A percentile compares a stretch with the other conserved stretches of the same genome.
Evolutionary conservation across 139 green algal genomes (phyloP).

Genomic region (Zygnema circumcarinatum): DNA sequence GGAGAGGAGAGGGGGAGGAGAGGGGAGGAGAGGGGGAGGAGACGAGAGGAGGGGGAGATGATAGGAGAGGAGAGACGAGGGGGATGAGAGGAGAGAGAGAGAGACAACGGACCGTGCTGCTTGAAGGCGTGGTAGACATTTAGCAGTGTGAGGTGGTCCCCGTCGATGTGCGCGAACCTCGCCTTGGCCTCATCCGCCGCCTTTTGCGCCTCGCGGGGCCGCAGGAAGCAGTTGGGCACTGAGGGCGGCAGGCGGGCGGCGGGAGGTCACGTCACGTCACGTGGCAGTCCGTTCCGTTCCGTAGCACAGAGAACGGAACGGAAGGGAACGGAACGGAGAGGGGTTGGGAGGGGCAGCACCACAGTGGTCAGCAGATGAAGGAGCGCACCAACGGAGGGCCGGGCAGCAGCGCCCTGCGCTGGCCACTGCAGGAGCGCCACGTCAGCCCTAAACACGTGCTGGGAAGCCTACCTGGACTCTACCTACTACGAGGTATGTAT

Average conservation of each 20-base stretch:
- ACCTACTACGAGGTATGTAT: too few species aligned
- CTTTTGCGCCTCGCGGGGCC: slow-evolving; percentile 86
- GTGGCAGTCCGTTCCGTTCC: too few species aligned
- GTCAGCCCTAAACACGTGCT: too few species aligned
- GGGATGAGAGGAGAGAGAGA: too few species aligned
- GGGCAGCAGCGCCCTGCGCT: not conserved
- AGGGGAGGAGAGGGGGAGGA: too few species aligned
- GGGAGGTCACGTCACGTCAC: not conserved
- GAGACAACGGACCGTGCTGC: slow-evolving; percentile 79
- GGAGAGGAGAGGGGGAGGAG: too few species aligned
- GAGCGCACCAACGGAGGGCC: too few species aligned
- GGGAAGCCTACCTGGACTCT: not conserved
- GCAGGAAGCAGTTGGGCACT: slow-evolving; percentile 92
- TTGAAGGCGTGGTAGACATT: slow-evolving; percentile 99
- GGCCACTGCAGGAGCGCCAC: not conserved
- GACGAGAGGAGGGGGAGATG: too few species aligned
- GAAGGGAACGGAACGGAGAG: not conserved
- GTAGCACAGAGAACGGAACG: not conserved
- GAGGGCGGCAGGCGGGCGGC: not conserved
- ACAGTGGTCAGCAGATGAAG: not conserved
- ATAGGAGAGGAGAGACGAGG: too few species aligned
- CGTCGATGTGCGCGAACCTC: slow-evolving; percentile 93
- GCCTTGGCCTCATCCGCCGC: slow-evolving; percentile 95
- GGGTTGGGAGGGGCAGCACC: not conserved
- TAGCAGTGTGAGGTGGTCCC: slow-evolving; percentile 97